A percentile compares a stretch with the other conserved stretches of the same genome.
Evolutionary conservation across 495 filamentous ascomycete genomes (phyloP).

Genomic region (Daldinia bambusicola): DNA sequence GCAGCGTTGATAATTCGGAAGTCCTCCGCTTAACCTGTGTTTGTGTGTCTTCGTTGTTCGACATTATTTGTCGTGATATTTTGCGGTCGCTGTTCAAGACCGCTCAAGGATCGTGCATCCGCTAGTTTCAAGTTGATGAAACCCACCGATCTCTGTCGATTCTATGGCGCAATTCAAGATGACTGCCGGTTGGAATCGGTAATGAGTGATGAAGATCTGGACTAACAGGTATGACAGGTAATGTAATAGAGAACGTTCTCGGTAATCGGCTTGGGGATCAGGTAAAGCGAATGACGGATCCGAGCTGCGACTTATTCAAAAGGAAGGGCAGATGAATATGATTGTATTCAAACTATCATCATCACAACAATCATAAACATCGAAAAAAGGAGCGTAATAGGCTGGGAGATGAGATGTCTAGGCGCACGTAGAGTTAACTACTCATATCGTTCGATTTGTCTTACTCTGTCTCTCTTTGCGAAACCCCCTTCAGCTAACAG

Average conservation of each 20-base stretch:
- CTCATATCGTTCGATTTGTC: constrained; percentile 24
- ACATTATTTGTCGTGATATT: constrained; percentile 11
- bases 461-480: constrained; percentile 14
- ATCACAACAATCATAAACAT: constrained; percentile 33
- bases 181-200: constrained; percentile 17
- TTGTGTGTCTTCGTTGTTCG: constrained; percentile 17
- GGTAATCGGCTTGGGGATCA: constrained; percentile 15
- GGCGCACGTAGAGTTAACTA: constrained; percentile 15
- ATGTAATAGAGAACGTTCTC: constrained; percentile 7
- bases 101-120: constrained; percentile 17
- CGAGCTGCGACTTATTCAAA: constrained; percentile 35
- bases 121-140: constrained; percentile 14
- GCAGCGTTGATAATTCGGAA: constrained; percentile 27
- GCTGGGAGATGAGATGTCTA: constrained; percentile 19
- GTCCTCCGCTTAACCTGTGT: constrained; percentile 17
- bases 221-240: constrained; percentile 10
- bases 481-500: constrained; percentile 30
- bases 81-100: constrained; percentile 14
- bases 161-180: constrained; percentile 11
- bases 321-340: constrained; percentile 39
- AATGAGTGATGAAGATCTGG: constrained; percentile 19
- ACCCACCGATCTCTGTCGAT: constrained; percentile 18
- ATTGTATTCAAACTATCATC: constrained; percentile 32
- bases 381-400: constrained; percentile 24
- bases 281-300: constrained; percentile 32